Evolutionary conservation across 345 rosid species (phyloP), one percentile per base, ranked within the genome.

Genomic region (Eutrema yunnanense): DNA sequence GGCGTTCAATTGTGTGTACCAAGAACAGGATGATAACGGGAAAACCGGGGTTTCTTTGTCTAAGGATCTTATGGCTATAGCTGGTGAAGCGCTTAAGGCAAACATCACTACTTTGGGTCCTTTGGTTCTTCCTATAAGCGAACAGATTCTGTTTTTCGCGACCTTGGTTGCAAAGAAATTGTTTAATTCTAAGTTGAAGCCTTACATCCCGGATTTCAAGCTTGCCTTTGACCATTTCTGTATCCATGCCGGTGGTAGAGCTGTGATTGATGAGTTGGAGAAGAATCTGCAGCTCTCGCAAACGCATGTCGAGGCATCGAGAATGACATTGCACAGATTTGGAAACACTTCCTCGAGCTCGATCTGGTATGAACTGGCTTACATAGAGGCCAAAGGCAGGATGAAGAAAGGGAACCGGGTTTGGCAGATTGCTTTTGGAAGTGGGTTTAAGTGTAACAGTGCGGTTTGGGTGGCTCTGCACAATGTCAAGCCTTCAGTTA

Each of bases 231-330:
- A 92, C 9, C 96, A 90, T 75, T 92, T 58, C 63, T 58, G 63
- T 38, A 58, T 58, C 33, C 63, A 58, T 58, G 63, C 63, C 22
- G 63, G 63, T 29, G 96, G 98, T 8, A 79, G 98, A 74, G 98
- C 92, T 11, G 92, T 92, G 83, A 90, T 92, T 36, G 98, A 92
- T 46, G 96, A 92, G 84, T 96, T 90, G 5, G 96, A 92, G 87
- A 92, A 92, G 89, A 92, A 90, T 58, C 71, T 92, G 77, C 90
- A 92, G 82, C 98, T 92, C 60, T 85, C 83, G 2, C 84, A 81
- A 2, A 59, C 22, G 11, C 96, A 90, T 36, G 90, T 81, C 3
- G 98, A 92, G 76, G 92, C 96, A 1, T 92, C 98, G 9, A 72
- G 98, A 10, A 92, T 92, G 98, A 85, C 98, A 2, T 77, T 92